phyloP scores from a whole-genome alignment of 441 rosid species.

The Syzygium syzygioides region DNA sequence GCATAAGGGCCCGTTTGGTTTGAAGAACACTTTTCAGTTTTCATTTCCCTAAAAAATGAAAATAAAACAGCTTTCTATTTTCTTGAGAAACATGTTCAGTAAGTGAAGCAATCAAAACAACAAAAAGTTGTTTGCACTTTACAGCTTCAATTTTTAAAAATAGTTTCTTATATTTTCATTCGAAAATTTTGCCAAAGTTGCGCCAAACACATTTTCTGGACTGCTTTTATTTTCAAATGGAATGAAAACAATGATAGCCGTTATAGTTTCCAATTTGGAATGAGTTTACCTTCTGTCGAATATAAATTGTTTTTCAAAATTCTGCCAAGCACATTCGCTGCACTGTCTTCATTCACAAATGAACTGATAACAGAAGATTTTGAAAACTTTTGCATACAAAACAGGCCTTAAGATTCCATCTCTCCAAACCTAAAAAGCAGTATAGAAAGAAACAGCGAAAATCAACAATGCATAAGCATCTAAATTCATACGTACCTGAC shows the following conservation, averaged over 20 bases:
- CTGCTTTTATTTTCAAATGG: neutral
- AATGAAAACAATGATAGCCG: neutral
- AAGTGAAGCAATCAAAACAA: neutral
- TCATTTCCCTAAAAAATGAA: neutral
- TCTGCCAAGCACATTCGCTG: neutral
- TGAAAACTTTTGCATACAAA: neutral
- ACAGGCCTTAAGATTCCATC: neutral
- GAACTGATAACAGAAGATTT: neutral
- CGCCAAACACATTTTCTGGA: neutral
- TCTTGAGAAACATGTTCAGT: neutral
- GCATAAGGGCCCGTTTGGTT: neutral
- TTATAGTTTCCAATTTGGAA: neutral
- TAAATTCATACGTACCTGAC: constrained; percentile 54
- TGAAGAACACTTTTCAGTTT: neutral
- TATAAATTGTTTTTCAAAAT: neutral
- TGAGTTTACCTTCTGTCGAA: neutral
- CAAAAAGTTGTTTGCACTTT: neutral
- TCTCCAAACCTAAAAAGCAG: constrained; percentile 9
- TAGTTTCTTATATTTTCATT: neutral
- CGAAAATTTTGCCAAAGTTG: neutral
- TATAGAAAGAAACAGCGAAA: neutral
- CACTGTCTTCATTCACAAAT: neutral
- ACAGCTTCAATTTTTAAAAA: neutral
- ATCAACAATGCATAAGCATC: constrained; percentile 6
- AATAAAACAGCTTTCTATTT: neutral